A percentile compares a stretch with the other conserved stretches of the same genome.
Evolutionary conservation across 164 flowering plant genomes (phyloP).

Genomic region (Sextonia rubra): DNA sequence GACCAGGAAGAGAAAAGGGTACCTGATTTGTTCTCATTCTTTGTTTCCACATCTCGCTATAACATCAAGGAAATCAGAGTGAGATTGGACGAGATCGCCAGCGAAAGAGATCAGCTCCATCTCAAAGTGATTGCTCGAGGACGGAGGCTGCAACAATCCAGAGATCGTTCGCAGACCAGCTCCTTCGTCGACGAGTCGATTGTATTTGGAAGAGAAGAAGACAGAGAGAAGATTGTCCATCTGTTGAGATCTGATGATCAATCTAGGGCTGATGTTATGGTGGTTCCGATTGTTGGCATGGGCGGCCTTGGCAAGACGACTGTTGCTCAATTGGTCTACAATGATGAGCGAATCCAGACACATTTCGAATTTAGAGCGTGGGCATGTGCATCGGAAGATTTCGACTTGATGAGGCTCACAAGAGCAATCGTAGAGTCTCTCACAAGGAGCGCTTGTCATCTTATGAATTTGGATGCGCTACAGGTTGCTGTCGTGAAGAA

Average conservation of each 20-base stretch:
- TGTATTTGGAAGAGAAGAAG: slow-evolving; percentile 8
- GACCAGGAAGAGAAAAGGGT: background rate
- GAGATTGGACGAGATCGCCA: background rate
- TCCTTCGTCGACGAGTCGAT: slow-evolving; percentile 3
- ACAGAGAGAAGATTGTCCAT: slow-evolving; percentile 4
- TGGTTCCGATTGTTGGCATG: slow-evolving; percentile 2
- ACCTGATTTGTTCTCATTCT: background rate
- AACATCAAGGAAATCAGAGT: background rate
- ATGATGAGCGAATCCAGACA: slow-evolving; percentile 2
- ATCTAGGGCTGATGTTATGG: background rate
- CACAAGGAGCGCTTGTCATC: background rate
- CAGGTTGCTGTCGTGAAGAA: background rate
- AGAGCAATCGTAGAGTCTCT: slow-evolving; percentile 2
- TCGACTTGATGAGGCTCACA: background rate
- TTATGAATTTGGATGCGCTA: background rate
- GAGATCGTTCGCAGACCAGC: background rate
- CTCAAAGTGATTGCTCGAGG: background rate
- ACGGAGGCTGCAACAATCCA: no score
- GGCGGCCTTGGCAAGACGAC: slow-evolving; percentile 10
- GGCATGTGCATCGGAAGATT: slow-evolving; percentile 9
- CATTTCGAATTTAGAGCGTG: background rate
- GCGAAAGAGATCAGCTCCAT: background rate
- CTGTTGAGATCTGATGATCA: background rate
- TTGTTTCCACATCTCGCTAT: background rate
- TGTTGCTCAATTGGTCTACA: slow-evolving; percentile 3